Evolutionary conservation across 345 rosid genomes (phyloP), one percentile per base, ranked within the genome.

Genomic region (Boechera retrofracta): DNA sequence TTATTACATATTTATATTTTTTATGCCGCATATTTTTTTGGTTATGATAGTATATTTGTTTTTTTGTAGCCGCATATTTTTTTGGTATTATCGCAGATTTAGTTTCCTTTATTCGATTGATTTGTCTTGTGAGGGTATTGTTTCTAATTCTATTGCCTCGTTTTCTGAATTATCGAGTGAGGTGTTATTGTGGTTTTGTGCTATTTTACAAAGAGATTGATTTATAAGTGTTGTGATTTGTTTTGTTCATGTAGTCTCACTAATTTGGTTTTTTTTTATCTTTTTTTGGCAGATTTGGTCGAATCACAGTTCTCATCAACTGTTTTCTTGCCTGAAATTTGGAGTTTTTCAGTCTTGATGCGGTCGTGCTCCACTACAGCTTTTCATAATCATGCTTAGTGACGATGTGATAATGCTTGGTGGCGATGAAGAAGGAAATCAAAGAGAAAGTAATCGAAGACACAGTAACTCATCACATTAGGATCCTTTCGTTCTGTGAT

Each of bases 301-400:
- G 7, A 44, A 6, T 32, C 52, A 12, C 1, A 9, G 72, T 64
- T 63, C 4, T 0, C 64, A 3, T 53, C 52, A 10, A 47, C 16
- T 49, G 39, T 21, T 18, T 38, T 64, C 11, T 21, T 7, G n/a
- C 48, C 42, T 73, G n/a, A 18, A 49, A 7, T 10, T 45, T 24
- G 56, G 67, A 65, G 51, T 4, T 67, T 75, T 29, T 60, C 51
- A 38, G 74, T 72, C 69, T 67, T 69, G 10, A 78, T 78, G 77
- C 71, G 71, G 67, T 71, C 62, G 15, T 45, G 3, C 71, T 55
- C 42, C 6, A n/a, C 10, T 38, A 68, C 39, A 9, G 39, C 39
- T 36, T 36, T 44, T 42, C 55, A 55, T 26, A 79, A 53, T 28
- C 67, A 73, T 47, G 21, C 21, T 18, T 18, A 18, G 21, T 18